Evolutionary conservation across 2,329 filamentous ascomycete genomes (phyloP), one percentile per base, ranked within the genome.

Genomic region (Trichophyton equinum): DNA sequence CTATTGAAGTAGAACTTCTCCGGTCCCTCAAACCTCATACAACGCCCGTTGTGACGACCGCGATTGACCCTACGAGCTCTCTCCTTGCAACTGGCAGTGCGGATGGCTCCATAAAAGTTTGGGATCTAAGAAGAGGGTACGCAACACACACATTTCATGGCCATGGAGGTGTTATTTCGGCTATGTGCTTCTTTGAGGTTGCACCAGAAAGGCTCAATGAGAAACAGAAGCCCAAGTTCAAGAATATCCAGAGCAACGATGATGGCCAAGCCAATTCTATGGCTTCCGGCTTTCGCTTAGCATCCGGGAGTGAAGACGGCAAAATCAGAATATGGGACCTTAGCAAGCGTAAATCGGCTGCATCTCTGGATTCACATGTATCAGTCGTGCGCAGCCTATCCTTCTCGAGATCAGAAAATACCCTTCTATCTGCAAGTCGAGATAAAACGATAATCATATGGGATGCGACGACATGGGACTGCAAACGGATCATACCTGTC

Each of bases 371-470:
- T 63, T 94, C 91, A 0, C 95, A 99, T 71, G 91, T 96, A 22
- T 97, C 94, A 8, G 89, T 97, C 66, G 89, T 99, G n/a, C 86
- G 91, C 66, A 85, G 85, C 59, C 73, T 99, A 57, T 88, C 94
- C 67, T 99, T 88, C 72, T 94, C 88, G 4, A 73, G 84, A 0
- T 77, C 85, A 60, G 84, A 91, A 68, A 85, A 92, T 69, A 78
- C 85, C 4, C 77, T 99, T 33, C 81, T 99, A 1, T 94, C 91
- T 4, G 90, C 85, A 20, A 88, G 91, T 71, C 83, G 94, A 75
- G 94, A 99, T 76, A 95, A 96, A 77, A 97, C 94, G 0, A 82
- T 94, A 60, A 94, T 94, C 64, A 82, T 95, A 73, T 99, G 94
- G 92, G 88, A 96, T 74, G 82, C 87, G 20, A 82, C 78, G 65